Percentiles rank a stretch among this genome's conserved stretches.
Evolutionary conservation across 2,329 filamentous ascomycete genomes (phyloP).

Genomic region (Botrytis fragariae): DNA sequence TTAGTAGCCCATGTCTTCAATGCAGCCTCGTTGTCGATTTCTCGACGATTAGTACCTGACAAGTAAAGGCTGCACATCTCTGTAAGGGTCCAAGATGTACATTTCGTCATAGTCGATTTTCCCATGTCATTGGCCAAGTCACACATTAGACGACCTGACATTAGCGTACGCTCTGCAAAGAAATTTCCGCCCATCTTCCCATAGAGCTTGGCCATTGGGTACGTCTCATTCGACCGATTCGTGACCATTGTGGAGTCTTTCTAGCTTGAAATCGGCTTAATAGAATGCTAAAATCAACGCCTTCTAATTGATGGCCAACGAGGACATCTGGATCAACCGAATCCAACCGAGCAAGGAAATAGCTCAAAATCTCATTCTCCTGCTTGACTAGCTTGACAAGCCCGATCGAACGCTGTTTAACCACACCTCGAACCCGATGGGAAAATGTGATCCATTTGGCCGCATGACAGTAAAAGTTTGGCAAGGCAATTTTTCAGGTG

Average conservation of each 20-base stretch:
- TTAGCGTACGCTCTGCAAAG: conserved; percentile 87
- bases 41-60: conserved; percentile 61
- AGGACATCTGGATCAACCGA: conserved; percentile 90
- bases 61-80: conserved; percentile 97
- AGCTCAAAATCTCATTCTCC: conserved; percentile 80
- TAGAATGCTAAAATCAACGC: conserved; percentile 90
- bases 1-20: conserved; percentile 83
- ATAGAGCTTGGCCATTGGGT: conserved; percentile 84
- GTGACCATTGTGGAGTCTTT: conserved; percentile 92
- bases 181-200: conserved; percentile 82
- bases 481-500: conserved; percentile 83
- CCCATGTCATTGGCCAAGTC: conserved; percentile 95
- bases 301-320: conserved; percentile 92
- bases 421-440: conserved; percentile 80
- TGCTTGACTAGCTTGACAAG: conserved; percentile 78
- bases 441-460: conserved; percentile 72
- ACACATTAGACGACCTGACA: conserved; percentile 85
- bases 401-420: conserved; percentile 67
- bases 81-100: conserved; percentile 95
- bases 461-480: conserved; percentile 90
- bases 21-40: conserved; percentile 84
- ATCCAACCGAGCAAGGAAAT: conserved; percentile 86
- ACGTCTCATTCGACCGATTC: conserved; percentile 82
- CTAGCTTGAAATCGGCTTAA: conserved; percentile 83
- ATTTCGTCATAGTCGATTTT: conserved; percentile 95